phyloP scores from a whole-genome alignment of 441 rosid genomes.

The Brassica balearica region DNA sequence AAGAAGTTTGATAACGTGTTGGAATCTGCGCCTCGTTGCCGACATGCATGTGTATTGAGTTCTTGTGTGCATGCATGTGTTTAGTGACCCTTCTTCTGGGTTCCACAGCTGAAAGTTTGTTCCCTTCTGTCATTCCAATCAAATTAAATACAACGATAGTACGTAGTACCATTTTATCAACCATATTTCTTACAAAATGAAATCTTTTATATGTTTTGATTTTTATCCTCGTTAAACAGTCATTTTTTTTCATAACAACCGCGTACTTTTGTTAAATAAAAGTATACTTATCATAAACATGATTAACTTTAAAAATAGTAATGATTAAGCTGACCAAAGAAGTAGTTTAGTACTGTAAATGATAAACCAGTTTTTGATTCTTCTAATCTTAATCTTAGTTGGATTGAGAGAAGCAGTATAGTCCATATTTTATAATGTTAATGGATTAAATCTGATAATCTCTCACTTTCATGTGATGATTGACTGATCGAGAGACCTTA shows the following conservation, averaged over 20 bases:
- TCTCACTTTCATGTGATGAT: conserved; percentile 25
- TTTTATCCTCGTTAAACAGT: background rate
- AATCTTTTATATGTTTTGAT: no score
- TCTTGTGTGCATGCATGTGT: conserved; percentile 6
- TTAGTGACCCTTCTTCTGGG: conserved; percentile 2
- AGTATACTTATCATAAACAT: background rate
- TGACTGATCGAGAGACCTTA: conserved; percentile 28
- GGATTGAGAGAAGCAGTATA: background rate
- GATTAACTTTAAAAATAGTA: background rate
- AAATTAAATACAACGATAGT: no score
- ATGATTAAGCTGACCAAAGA: background rate
- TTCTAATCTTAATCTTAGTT: no score
- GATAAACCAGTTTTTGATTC: no score
- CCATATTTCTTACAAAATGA: background rate
- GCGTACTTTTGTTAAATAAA: background rate
- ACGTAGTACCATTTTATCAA: no score
- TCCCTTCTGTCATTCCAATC: background rate
- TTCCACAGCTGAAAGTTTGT: background rate
- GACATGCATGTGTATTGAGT: conserved; percentile 35
- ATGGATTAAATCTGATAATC: conserved; percentile 3
- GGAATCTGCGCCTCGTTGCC: conserved; percentile 20
- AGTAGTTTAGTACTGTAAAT: background rate
- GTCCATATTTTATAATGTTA: background rate
- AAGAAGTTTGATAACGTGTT: conserved; percentile 36
- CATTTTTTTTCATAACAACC: background rate